Evolutionary conservation across 2,329 filamentous ascomycete genomes (phyloP), one percentile per base, ranked within the genome.

Genomic region (Cytospora piceicola): DNA sequence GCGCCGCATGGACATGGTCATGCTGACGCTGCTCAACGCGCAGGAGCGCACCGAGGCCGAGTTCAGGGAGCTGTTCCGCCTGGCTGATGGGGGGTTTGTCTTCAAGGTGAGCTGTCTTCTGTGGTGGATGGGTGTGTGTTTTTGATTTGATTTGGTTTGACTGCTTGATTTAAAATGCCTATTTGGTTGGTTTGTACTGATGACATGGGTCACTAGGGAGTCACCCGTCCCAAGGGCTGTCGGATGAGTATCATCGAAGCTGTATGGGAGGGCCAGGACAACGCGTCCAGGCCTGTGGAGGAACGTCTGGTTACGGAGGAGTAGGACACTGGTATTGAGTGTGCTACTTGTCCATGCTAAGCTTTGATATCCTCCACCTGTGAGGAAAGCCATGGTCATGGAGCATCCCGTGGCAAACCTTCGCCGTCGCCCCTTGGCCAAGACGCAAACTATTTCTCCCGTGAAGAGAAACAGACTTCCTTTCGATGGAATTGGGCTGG

Each of bases 1-100:
- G 67, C 72, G 73, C 12, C 74, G 75, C 7, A 80, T 81, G 77
- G 80, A 81, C 66, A 69, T 80, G 52, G 74, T 80, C 42, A 81
- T 82, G 80, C 69, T 82, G 58, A 73, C 75, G 9, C 67, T 80
- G 57, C 72, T 80, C 42, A 82, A 82, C 69, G 76, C 79, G 9
- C 75, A 78, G 70, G 81, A 82, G 73, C 73, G 82, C 3, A 77
- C 77, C 34, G 75, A 77, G 56, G 73, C 69, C 4, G 80, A 83
- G 67, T 84, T 82, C 70, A 69, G 70, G 61, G 72, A 71, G 22
- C 61, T 84, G 49, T 83, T 84, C 68, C 69, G 69, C 42, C 69
- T 71, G 42, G 79, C 77, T 0, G 76, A 79, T 67, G 60, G 69
- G 24, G 69, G 78, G 0, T 82, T 81, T 58, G 73, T 73, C 24